Percentiles rank a stretch among this genome's conserved stretches.
phyloP scores from a whole-genome alignment of 1,284 basidiomycete species.

The Vanrija humicola region DNA sequence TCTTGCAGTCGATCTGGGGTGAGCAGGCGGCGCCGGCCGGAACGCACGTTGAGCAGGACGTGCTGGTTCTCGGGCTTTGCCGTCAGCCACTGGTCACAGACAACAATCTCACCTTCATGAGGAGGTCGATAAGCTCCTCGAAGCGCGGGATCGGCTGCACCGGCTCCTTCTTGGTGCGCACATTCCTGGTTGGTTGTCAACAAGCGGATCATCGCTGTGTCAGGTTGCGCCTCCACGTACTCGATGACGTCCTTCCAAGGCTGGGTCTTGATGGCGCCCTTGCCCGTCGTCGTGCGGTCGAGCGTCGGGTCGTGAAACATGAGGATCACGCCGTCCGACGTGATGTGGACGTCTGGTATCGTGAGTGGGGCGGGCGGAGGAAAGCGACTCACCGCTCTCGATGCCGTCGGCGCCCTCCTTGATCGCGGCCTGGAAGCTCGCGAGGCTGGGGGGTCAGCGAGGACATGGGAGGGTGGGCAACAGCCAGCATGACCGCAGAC shows the following conservation, averaged over 20 bases:
- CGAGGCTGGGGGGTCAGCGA: slow-evolving; percentile 55
- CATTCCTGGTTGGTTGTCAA: slow-evolving; percentile 50
- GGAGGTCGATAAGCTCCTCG: slow-evolving; percentile 67
- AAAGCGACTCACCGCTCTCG: slow-evolving; percentile 58
- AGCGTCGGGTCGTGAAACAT: slow-evolving; percentile 91
- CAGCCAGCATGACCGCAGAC: background rate
- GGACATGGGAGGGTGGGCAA: slow-evolving; percentile 5
- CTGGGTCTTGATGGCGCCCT: slow-evolving; percentile 53
- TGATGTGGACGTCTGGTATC: slow-evolving; percentile 85
- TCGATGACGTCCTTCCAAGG: slow-evolving; percentile 47
- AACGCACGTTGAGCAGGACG: slow-evolving; percentile 67
- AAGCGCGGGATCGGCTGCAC: slow-evolving; percentile 82
- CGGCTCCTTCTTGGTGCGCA: slow-evolving; percentile 78
- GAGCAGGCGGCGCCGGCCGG: background rate
- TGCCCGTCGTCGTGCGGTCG: slow-evolving; percentile 57
- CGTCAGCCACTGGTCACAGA: slow-evolving; percentile 32
- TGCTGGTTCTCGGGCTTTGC: slow-evolving; percentile 74
- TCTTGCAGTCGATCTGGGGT: slow-evolving; percentile 75
- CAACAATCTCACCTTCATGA: slow-evolving; percentile 58
- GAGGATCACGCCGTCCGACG: slow-evolving; percentile 80
- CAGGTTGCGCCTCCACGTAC: slow-evolving; percentile 15
- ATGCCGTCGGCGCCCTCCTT: slow-evolving; percentile 89
- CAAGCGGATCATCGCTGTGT: too few species aligned
- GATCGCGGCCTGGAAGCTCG: slow-evolving; percentile 89
- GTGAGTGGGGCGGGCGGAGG: background rate